These are phyloP conservation scores for Euphorbia pulcherrima DNA, from an alignment of 345 rosid genomes.

Conservation along the genomic window DNA sequence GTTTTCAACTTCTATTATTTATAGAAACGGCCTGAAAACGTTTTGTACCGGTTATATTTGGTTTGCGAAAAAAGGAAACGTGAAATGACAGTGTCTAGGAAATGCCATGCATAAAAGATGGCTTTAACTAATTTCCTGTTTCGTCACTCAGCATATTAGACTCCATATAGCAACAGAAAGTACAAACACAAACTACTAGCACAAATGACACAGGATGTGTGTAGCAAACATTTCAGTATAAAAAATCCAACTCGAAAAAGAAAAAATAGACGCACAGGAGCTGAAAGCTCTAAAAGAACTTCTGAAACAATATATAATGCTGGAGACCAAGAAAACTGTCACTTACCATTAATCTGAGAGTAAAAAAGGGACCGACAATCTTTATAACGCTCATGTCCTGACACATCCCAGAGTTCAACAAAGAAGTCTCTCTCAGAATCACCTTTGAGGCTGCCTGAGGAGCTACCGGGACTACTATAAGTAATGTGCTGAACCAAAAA, in stretches of 20 bases:
- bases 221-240: neutral
- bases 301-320: neutral
- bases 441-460: slow-evolving; percentile 85
- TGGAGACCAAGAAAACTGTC: slow-evolving; percentile 7
- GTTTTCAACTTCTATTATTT: too few species aligned
- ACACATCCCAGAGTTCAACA: slow-evolving; percentile 97
- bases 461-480: slow-evolving; percentile 77
- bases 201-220: neutral
- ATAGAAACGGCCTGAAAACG: too few species aligned
- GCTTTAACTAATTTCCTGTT: neutral
- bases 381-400: slow-evolving; percentile 96
- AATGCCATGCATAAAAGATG: too few species aligned
- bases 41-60: too few species aligned
- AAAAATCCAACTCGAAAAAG: neutral
- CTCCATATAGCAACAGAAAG: neutral
- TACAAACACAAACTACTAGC: neutral
- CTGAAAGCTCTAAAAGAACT: neutral
- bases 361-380: slow-evolving; percentile 92
- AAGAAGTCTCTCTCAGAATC: slow-evolving; percentile 95
- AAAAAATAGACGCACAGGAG: neutral
- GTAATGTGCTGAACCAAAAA: slow-evolving; percentile 57
- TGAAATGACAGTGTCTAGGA: too few species aligned
- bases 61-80: too few species aligned
- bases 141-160: neutral
- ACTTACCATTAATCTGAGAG: slow-evolving; percentile 86